phyloP scores from a whole-genome alignment of 2,329 filamentous ascomycete genomes.

The Nigrospora sphaerica region DNA sequence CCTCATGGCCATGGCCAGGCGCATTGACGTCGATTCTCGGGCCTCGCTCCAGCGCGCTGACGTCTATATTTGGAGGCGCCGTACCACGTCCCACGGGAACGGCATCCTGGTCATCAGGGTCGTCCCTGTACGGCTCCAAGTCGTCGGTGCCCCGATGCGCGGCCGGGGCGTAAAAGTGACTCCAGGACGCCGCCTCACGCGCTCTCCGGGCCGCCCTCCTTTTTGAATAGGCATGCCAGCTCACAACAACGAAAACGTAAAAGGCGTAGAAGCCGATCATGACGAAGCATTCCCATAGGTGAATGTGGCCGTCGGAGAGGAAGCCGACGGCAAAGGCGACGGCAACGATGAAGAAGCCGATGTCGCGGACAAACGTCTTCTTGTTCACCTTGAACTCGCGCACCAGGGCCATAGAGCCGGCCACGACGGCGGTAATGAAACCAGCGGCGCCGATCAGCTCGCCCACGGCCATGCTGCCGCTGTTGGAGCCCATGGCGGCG shows the following conservation, averaged over 20 bases:
- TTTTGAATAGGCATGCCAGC: constrained; percentile 83
- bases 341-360: constrained; percentile 84
- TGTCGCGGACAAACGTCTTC: constrained; percentile 85
- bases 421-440: constrained; percentile 94
- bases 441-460: constrained; percentile 91
- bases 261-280: constrained; percentile 92
- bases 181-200: constrained; percentile 64
- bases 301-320: constrained; percentile 73
- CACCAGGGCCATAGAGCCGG: constrained; percentile 95
- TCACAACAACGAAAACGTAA: constrained; percentile 82
- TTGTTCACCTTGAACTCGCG: constrained; percentile 86
- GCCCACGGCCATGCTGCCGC: constrained; percentile 91
- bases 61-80: constrained; percentile 23
- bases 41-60: constrained; percentile 35
- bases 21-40: constrained; percentile 41
- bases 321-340: constrained; percentile 84
- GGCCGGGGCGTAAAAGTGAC: constrained; percentile 60
- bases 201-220: constrained; percentile 52
- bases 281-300: constrained; percentile 78
- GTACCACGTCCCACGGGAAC: constrained; percentile 17
- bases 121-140: constrained; percentile 58
- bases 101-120: constrained; percentile 45
- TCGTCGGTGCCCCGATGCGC: constrained; percentile 43
- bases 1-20: constrained; percentile 15
- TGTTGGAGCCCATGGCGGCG: constrained; percentile 94